phyloP scores from a whole-genome alignment of 1,284 basidiomycete species.

The Leccinum pachyderme region DNA sequence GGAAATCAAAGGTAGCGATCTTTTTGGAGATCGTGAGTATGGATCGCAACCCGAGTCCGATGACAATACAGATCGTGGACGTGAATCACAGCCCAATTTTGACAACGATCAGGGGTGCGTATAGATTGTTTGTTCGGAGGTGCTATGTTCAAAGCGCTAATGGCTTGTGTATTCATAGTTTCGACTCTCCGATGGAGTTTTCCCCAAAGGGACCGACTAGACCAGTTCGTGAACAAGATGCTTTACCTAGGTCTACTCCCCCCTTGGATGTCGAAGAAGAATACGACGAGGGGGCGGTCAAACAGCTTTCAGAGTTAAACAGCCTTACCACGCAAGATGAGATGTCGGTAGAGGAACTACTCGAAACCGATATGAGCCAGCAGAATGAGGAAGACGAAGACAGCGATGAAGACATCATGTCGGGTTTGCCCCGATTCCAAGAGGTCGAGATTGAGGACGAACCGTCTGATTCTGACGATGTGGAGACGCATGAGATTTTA shows the following conservation, averaged over 20 bases:
- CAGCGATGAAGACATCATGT: not conserved
- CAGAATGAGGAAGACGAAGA: not conserved
- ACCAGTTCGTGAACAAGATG: conserved; percentile 1
- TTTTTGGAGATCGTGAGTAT: conserved; percentile 22
- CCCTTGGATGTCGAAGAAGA: not conserved
- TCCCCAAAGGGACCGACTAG: conserved; percentile 1
- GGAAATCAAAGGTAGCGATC: conserved; percentile 19
- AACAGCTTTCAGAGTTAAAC: not conserved
- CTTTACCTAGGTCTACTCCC: conserved; percentile 19
- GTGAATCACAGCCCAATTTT: not conserved
- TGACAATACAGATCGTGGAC: not conserved
- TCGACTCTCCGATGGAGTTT: not conserved
- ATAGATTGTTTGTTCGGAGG: not conserved
- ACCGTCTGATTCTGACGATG: conserved; percentile 31
- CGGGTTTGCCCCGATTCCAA: conserved; percentile 12
- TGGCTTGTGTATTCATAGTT: not conserved
- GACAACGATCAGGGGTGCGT: conserved; percentile 15
- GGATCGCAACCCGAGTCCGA: not conserved
- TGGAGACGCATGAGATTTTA: conserved; percentile 25
- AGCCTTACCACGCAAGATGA: conserved; percentile 18
- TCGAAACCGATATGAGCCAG: conserved; percentile 6
- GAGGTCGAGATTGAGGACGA: conserved; percentile 9
- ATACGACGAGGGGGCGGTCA: not conserved
- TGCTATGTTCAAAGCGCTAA: not conserved
- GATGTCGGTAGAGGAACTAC: conserved; percentile 23